Conservation (phyloP, 1,139 yeast species). For the Blastobotrys ciferrii region DNA sequence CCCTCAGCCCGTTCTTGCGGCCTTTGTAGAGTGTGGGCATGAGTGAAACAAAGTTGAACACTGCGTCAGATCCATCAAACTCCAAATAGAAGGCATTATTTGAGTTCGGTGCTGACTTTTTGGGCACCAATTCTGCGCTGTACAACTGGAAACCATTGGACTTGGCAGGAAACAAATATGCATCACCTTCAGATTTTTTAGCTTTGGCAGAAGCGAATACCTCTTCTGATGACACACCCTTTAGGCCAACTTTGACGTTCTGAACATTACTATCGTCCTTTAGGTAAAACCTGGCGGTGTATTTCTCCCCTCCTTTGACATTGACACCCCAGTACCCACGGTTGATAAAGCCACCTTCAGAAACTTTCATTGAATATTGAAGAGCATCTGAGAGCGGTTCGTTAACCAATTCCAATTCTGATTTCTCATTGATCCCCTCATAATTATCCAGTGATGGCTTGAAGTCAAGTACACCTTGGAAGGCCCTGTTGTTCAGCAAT, state of each 20-base stretch:
- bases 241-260: slow-evolving; percentile 12
- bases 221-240: neutral
- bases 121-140: slow-evolving; percentile 7
- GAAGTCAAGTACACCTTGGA: too few relatives aligned
- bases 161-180: slow-evolving; percentile 5
- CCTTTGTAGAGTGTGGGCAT: slow-evolving; percentile 12
- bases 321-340: slow-evolving; percentile 10
- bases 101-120: neutral
- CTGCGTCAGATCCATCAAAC: slow-evolving; percentile 9
- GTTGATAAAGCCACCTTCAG: slow-evolving; percentile 6
- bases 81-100: slow-evolving; percentile 9
- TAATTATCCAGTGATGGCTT: slow-evolving; percentile 7
- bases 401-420: neutral
- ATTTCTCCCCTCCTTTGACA: slow-evolving; percentile 9
- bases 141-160: slow-evolving; percentile 9
- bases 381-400: slow-evolving; percentile 2
- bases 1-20: slow-evolving; percentile 13
- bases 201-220: slow-evolving; percentile 1
- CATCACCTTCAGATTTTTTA: slow-evolving; percentile 3
- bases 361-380: neutral
- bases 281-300: slow-evolving; percentile 11
- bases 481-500: too few relatives aligned
- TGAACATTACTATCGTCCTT: slow-evolving; percentile 8
- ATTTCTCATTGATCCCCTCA: slow-evolving; percentile 7
- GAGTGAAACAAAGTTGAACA: slow-evolving; percentile 13